Conservation (phyloP, 352 stramenopile species). For the Phytopythium delawarense region DNA sequence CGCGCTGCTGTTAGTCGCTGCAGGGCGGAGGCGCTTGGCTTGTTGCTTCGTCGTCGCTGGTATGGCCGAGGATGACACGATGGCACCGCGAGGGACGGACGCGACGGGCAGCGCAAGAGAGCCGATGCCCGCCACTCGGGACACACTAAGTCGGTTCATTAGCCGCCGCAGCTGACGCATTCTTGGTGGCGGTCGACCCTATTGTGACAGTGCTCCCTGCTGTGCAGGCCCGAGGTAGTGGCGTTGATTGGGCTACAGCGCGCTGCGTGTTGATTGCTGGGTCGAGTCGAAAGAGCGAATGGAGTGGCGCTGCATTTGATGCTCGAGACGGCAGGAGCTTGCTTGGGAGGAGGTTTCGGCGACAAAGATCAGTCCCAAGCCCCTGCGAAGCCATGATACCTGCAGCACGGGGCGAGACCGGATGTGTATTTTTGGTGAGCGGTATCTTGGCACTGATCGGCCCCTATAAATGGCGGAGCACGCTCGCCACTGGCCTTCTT, state of each 20-base stretch:
- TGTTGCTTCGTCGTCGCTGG: neutral
- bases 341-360: neutral
- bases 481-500: too few species aligned
- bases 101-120: neutral
- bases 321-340: neutral
- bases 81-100: neutral
- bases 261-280: neutral
- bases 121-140: neutral
- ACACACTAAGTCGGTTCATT: neutral
- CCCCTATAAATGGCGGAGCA: too few species aligned
- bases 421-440: too few species aligned
- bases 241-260: neutral
- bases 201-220: neutral
- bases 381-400: neutral
- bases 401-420: too few species aligned
- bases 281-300: neutral
- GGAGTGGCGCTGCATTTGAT: neutral
- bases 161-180: constrained; percentile 6
- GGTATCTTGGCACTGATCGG: too few species aligned
- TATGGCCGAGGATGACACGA: neutral
- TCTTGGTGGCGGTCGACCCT: neutral
- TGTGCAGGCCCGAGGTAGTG: neutral
- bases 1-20: neutral
- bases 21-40: neutral
- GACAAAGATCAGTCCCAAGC: neutral